Base-by-base conservation (phyloP, 148 eudicot genomes). In the Bassia scoparia region DNA sequence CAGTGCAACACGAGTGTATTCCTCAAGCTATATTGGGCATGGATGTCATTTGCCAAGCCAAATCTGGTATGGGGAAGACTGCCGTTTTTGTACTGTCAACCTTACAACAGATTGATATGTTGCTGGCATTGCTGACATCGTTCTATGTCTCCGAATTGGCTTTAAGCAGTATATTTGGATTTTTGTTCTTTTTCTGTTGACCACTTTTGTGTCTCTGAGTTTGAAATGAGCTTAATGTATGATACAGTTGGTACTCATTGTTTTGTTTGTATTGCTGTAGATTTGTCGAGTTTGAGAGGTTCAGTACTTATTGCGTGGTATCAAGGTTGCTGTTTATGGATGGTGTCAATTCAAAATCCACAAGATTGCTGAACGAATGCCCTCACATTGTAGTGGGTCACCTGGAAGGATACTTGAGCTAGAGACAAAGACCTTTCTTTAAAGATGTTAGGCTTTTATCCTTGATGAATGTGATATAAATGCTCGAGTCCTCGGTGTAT, bases 21-120 rank as follows among this genome's bases (percentile, higher is more conserved):
- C 92, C 92, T 72, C 93, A 89, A 85, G 93, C 93, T 68, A 89
- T 86, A 33, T 83, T 89, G 82, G 93, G 93, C 68, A 89, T 89
- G 93, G 93, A 89, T 86, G 90, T 89, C 67, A 86, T 89, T 67
- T 89, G 93, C 80, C 93, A 89, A 85, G 93, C 93, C 41, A 89
- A 88, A 76, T 88, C 92, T 71, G 92, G 92, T 64, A 88, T 88
- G 92, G 92, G 92, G 64, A 88, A 88, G 83, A 89, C 93, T 13
- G 93, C 93, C 64, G 93, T 89, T 7, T 89, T 89, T 86, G 93
- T 89, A 31, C 78, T 89, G 62, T 89, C 93, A 34, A 84, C 90
- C 38, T 61, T 89, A 63, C 93, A 89, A 75, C 93, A 89, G 77
- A 87, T 87, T 61, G 93, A 89, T 78, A 90, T 29, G 86, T 83